Percentiles rank a stretch among this genome's conserved stretches.
phyloP scores from a whole-genome alignment of 805 yeast species.

The Candida alai region DNA sequence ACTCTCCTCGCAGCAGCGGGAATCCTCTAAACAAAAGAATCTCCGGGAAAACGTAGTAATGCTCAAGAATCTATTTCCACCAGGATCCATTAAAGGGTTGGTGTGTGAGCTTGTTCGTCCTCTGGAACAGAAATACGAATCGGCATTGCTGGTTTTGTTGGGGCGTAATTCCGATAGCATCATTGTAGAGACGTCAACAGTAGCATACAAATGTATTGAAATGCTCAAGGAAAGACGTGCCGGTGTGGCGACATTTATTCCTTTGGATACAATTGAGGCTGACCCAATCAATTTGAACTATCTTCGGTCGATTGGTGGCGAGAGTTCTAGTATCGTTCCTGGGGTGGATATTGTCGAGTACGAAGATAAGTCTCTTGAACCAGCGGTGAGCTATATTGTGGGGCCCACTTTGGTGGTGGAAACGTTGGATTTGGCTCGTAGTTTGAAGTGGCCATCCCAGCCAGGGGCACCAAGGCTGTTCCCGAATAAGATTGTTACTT shows the following conservation, averaged over 20 bases:
- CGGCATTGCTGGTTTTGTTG: slow-evolving; percentile 70
- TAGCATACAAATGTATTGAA: slow-evolving; percentile 74
- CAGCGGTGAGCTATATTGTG: slow-evolving; percentile 76
- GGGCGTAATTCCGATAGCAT: slow-evolving; percentile 81
- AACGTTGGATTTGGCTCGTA: slow-evolving; percentile 60
- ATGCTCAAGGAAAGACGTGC: slow-evolving; percentile 79
- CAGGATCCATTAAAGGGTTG: slow-evolving; percentile 74
- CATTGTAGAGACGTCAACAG: slow-evolving; percentile 67
- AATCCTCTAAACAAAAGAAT: slow-evolving; percentile 63
- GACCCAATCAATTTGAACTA: slow-evolving; percentile 51
- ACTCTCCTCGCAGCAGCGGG: slow-evolving; percentile 71
- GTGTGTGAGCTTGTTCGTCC: slow-evolving; percentile 80
- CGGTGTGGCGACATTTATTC: slow-evolving; percentile 85
- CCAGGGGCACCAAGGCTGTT: slow-evolving; percentile 20
- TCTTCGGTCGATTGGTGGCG: slow-evolving; percentile 51
- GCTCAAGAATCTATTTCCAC: slow-evolving; percentile 68
- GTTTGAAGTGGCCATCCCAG: slow-evolving; percentile 62
- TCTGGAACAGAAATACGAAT: slow-evolving; percentile 62
- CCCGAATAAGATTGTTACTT: slow-evolving; percentile 66
- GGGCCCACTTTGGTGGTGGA: slow-evolving; percentile 80
- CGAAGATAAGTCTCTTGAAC: slow-evolving; percentile 59
- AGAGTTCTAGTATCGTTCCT: slow-evolving; percentile 54
- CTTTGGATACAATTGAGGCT: slow-evolving; percentile 67
- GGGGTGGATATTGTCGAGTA: slow-evolving; percentile 69
- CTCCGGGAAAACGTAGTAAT: slow-evolving; percentile 69